Percentiles rank a stretch among this genome's conserved stretches.
These are phyloP conservation scores for Euphorbia lathyris DNA, from an alignment of 345 rosid genomes.

Conservation along the genomic window DNA sequence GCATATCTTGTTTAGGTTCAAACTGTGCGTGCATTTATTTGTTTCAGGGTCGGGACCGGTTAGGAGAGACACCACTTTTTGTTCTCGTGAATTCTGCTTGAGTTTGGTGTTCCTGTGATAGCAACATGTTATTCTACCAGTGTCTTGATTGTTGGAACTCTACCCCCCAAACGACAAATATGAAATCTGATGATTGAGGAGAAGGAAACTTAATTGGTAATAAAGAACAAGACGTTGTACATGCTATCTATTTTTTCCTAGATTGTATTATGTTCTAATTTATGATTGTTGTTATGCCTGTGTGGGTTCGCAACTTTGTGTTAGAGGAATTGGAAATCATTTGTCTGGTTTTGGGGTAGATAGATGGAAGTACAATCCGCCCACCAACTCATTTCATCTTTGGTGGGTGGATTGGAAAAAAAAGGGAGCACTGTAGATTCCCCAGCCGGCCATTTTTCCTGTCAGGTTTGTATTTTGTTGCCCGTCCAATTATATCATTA, in stretches of 20 bases:
- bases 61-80: conserved; percentile 73
- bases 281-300: background rate
- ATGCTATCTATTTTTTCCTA: background rate
- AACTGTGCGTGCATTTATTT: conserved; percentile 2
- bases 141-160: conserved; percentile 13
- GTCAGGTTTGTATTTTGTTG: background rate
- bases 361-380: background rate
- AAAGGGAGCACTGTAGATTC: background rate
- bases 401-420: background rate
- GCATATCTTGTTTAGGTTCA: background rate
- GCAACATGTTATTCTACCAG: conserved; percentile 3
- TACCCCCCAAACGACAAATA: conserved; percentile 15
- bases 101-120: conserved; percentile 6
- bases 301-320: background rate
- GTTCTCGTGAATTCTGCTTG: conserved; percentile 61
- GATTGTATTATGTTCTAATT: background rate
- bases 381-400: background rate
- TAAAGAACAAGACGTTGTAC: background rate
- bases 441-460: background rate
- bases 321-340: background rate
- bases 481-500: background rate
- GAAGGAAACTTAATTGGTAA: conserved; percentile 3
- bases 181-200: background rate
- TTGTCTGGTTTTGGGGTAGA: background rate
- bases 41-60: conserved; percentile 69